These are phyloP conservation scores for Trichosporon coremiiforme DNA, from an alignment of 1,284 basidiomycete species.

Conservation along the genomic window DNA sequence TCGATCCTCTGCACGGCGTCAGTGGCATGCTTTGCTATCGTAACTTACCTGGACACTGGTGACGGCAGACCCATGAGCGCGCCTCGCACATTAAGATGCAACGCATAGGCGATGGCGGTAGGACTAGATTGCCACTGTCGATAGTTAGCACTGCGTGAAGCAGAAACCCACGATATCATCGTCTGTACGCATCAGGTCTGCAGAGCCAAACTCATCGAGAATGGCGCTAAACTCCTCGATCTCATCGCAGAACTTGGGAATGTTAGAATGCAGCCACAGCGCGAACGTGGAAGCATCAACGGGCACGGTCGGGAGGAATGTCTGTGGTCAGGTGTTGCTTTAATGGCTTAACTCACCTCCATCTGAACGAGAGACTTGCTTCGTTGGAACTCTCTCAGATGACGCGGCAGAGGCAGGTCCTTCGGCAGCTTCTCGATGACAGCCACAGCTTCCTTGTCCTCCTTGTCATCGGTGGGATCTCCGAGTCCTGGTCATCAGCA, in stretches of 20 bases:
- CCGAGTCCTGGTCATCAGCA: conserved; percentile 40
- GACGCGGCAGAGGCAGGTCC: conserved; percentile 61
- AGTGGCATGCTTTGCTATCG: not conserved
- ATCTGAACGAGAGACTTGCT: conserved; percentile 74
- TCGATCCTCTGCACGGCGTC: conserved; percentile 38
- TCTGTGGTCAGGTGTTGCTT: conserved; percentile 27
- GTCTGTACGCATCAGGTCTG: conserved; percentile 70
- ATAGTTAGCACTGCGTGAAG: conserved; percentile 23
- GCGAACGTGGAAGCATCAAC: conserved; percentile 86
- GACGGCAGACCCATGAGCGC: conserved; percentile 80
- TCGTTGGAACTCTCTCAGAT: conserved; percentile 67
- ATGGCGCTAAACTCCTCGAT: conserved; percentile 73
- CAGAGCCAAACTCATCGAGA: conserved; percentile 76
- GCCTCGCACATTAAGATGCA: conserved; percentile 75
- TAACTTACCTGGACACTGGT: conserved; percentile 69
- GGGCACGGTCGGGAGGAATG: conserved; percentile 72
- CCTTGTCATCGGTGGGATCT: conserved; percentile 45
- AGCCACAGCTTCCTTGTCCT: conserved; percentile 41
- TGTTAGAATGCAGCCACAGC: conserved; percentile 92
- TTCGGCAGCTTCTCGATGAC: conserved; percentile 51
- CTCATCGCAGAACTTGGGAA: conserved; percentile 75
- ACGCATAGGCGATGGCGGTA: conserved; percentile 77
- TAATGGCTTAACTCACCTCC: conserved; percentile 62
- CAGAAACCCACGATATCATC: conserved; percentile 66
- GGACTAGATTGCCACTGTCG: conserved; percentile 64